phyloP scores from a whole-genome alignment of 352 stramenopile genomes.

The Phytopythium helicoides region DNA sequence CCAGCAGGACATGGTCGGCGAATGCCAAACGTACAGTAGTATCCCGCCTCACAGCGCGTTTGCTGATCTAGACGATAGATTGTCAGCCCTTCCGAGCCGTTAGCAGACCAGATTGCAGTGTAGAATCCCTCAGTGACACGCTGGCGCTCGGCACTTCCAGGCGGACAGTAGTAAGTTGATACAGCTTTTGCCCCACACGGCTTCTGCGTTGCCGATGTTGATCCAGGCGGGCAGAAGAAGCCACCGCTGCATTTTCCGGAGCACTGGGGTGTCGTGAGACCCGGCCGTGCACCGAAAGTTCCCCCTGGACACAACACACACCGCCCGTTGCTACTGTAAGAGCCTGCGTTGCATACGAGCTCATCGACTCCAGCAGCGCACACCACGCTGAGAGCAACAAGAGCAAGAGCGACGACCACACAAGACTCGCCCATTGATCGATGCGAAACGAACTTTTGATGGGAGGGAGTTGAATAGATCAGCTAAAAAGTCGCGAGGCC shows the following conservation, averaged over 20 bases:
- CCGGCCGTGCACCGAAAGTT: slow-evolving; percentile 38
- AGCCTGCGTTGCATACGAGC: slow-evolving; percentile 40
- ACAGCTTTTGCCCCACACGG: slow-evolving; percentile 27
- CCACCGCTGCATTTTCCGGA: slow-evolving; percentile 46
- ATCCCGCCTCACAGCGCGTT: slow-evolving; percentile 55
- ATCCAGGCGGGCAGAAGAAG: slow-evolving; percentile 61
- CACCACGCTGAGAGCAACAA: neutral
- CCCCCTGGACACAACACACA: slow-evolving; percentile 50
- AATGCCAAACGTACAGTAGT: slow-evolving; percentile 60
- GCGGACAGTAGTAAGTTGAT: slow-evolving; percentile 56
- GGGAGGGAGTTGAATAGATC: neutral
- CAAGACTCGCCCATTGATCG: neutral
- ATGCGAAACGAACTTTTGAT: neutral
- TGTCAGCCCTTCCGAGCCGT: slow-evolving; percentile 3
- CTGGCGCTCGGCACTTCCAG: slow-evolving; percentile 35
- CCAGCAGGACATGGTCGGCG: slow-evolving; percentile 49
- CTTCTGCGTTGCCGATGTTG: slow-evolving; percentile 45
- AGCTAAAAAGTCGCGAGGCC: neutral
- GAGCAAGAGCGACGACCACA: neutral
- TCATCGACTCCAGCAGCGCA: slow-evolving; percentile 12
- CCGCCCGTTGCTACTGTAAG: slow-evolving; percentile 26
- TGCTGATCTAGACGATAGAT: slow-evolving; percentile 9
- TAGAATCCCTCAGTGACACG: slow-evolving; percentile 55
- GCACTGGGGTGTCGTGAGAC: slow-evolving; percentile 34
- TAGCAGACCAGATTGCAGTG: slow-evolving; percentile 16